A percentile compares a stretch with the other conserved stretches of the same genome.
Evolutionary conservation across 176 grass and related monocot genomes (phyloP).

Genomic region (Paspalum notatum): DNA sequence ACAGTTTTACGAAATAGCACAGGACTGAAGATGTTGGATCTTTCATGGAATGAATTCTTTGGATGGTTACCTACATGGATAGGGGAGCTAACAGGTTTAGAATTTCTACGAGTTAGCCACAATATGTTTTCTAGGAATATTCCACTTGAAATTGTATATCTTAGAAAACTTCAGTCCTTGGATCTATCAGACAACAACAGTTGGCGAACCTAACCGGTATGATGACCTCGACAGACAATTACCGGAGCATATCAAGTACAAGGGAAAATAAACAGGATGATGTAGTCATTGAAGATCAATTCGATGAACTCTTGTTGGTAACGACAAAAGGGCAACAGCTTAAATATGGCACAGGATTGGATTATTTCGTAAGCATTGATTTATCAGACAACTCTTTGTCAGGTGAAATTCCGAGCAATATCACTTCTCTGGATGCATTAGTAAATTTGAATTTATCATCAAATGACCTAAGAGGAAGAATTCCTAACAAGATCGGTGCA

Average conservation of each 20-base stretch:
- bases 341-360: not conserved
- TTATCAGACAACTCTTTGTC: conserved; percentile 40
- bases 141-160: not conserved
- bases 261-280: accelerated
- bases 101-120: not conserved
- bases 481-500: conserved; percentile 18
- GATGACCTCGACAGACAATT: not conserved
- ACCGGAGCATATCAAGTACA: not conserved
- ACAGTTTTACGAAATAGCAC: not conserved
- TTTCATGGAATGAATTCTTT: not conserved
- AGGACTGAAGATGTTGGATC: not conserved
- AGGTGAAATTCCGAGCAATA: conserved; percentile 33
- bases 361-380: conserved; percentile 20
- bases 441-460: conserved; percentile 41
- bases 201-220: conserved; percentile 35
- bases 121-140: conserved; percentile 43
- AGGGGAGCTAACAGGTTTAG: not conserved
- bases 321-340: conserved; percentile 30
- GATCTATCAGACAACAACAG: conserved; percentile 36
- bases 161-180: not conserved
- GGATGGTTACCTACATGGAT: not conserved
- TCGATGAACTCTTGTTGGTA: not conserved
- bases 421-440: conserved; percentile 24
- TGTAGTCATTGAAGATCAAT: not conserved
- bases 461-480: conserved; percentile 23